Evolutionary conservation across 139 green algal species (phyloP).

Genomic region (Nannochloris sp.): DNA sequence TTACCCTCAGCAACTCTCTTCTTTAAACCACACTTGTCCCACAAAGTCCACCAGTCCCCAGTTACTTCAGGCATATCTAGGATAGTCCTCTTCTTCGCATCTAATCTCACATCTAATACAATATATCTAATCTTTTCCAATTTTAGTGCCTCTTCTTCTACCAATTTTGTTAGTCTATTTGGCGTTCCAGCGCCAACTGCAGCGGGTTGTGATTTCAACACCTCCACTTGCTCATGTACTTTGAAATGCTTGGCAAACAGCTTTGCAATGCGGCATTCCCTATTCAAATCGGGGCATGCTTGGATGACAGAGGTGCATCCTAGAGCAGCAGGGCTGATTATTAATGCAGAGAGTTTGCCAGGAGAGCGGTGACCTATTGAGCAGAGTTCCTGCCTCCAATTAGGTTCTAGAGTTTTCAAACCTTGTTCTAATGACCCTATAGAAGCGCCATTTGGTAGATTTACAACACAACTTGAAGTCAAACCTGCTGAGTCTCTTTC

Average conservation of each 20-base stretch:
- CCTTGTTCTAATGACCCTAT: neutral
- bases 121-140: constrained; percentile 25
- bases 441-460: neutral
- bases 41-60: constrained; percentile 35
- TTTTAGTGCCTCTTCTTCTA: constrained; percentile 19
- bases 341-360: neutral
- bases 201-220: constrained; percentile 7
- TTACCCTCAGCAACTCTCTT: neutral
- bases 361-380: neutral
- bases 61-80: constrained; percentile 37
- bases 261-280: constrained; percentile 30
- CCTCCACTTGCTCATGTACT: constrained; percentile 32
- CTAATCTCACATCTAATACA: constrained; percentile 33
- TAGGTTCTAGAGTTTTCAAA: neutral
- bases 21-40: constrained; percentile 15
- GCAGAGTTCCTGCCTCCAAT: neutral
- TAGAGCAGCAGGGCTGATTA: neutral
- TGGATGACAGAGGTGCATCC: neutral
- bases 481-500: constrained; percentile 18
- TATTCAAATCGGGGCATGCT: constrained; percentile 5
- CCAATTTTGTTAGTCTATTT: constrained; percentile 35
- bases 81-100: constrained; percentile 41
- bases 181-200: constrained; percentile 32
- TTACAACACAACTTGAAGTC: neutral
- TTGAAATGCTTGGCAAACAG: constrained; percentile 57